Evolutionary conservation across 768 basidiomycete species (phyloP).

Genomic region (Termitomyces sp.): DNA sequence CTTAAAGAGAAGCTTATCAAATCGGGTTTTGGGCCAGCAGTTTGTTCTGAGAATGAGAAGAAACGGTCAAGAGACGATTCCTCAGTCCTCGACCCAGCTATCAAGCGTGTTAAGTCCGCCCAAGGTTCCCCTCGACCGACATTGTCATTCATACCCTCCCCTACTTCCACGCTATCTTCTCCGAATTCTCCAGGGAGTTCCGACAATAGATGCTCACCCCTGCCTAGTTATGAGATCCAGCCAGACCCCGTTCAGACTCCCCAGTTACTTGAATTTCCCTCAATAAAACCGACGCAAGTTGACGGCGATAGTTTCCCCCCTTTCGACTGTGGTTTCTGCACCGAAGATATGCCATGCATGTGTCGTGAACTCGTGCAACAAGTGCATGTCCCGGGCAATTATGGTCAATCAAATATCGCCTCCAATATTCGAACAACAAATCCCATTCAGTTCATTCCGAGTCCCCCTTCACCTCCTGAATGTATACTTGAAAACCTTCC

Average conservation of each 20-base stretch:
- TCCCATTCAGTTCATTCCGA: slow-evolving; percentile 20
- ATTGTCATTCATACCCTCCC: slow-evolving; percentile 35
- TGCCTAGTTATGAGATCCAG: slow-evolving; percentile 28
- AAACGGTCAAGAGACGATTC: slow-evolving; percentile 61
- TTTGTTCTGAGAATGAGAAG: slow-evolving; percentile 35
- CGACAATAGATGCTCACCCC: slow-evolving; percentile 29
- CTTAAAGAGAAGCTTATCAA: slow-evolving; percentile 50
- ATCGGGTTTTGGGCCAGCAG: slow-evolving; percentile 35
- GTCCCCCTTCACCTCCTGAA: slow-evolving; percentile 23
- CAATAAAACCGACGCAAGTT: slow-evolving; percentile 20
- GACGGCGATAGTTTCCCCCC: slow-evolving; percentile 33
- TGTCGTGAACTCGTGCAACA: slow-evolving; percentile 69
- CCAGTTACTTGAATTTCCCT: slow-evolving; percentile 29
- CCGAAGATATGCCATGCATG: slow-evolving; percentile 64
- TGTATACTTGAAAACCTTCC: slow-evolving; percentile 78
- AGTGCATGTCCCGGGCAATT: slow-evolving; percentile 21
- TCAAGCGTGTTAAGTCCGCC: slow-evolving; percentile 28
- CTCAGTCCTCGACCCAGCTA: slow-evolving; percentile 26
- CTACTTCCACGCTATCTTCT: slow-evolving; percentile 50
- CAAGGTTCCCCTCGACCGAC: slow-evolving; percentile 30
- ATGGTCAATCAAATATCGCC: slow-evolving; percentile 18
- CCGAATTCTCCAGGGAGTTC: slow-evolving; percentile 36
- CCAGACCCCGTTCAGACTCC: slow-evolving; percentile 21
- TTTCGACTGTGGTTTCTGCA: slow-evolving; percentile 76
- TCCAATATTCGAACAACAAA: slow-evolving; percentile 20